phyloP scores from a whole-genome alignment of 2,329 filamentous ascomycete genomes.

The Ophiosphaerella narmari region DNA sequence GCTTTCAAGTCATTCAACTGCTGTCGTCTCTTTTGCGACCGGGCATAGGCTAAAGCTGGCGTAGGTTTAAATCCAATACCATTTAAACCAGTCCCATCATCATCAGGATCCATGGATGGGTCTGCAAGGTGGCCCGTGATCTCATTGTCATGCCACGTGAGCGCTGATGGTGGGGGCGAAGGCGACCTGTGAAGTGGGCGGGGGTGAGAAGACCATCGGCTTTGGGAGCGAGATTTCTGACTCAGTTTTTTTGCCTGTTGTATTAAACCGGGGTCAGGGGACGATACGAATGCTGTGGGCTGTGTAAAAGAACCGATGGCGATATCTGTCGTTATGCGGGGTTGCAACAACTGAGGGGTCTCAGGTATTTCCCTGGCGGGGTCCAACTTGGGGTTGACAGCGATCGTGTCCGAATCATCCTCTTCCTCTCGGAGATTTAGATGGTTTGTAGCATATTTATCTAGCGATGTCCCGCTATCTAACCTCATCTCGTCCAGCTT shows the following conservation, averaged over 20 bases:
- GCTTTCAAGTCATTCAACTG: constrained; percentile 65
- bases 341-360: constrained; percentile 35
- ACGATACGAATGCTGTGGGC: constrained; percentile 32
- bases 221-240: constrained; percentile 6
- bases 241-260: constrained; percentile 8
- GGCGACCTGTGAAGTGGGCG: constrained; percentile 30
- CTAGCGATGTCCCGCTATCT: constrained; percentile 22
- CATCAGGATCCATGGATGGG: constrained; percentile 57
- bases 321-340: constrained; percentile 40
- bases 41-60: constrained; percentile 61
- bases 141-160: constrained; percentile 64
- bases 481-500: constrained; percentile 35
- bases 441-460: constrained; percentile 11
- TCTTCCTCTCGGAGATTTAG: neutral
- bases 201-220: constrained; percentile 19
- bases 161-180: constrained; percentile 39
- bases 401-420: constrained; percentile 7
- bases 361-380: constrained; percentile 32
- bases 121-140: constrained; percentile 63
- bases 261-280: constrained; percentile 7
- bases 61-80: constrained; percentile 67
- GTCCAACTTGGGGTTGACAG: constrained; percentile 3
- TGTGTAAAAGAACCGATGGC: constrained; percentile 35
- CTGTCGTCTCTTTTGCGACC: constrained; percentile 60
- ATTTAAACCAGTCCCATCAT: constrained; percentile 68